These are phyloP conservation scores for Dillenia turbinata DNA, from an alignment of 164 flowering plant species.

Conservation along the genomic window DNA sequence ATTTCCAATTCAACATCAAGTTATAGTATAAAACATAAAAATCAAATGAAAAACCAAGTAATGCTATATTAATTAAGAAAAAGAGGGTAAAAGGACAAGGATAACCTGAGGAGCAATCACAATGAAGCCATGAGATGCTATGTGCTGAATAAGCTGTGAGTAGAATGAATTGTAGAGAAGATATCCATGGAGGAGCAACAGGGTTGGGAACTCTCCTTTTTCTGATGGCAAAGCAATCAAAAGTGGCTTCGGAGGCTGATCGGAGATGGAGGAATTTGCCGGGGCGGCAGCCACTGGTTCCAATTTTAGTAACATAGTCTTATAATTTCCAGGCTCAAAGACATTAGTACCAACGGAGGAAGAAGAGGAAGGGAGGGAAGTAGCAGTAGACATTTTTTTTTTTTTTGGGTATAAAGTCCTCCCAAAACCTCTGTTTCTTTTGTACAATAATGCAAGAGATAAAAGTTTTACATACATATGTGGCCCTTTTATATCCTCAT, in stretches of 20 bases:
- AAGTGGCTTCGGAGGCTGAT: slow-evolving; percentile 52
- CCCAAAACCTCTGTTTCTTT: too few relatives aligned
- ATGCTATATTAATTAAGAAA: not conserved
- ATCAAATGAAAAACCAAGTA: not conserved
- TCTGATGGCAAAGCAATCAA: slow-evolving; percentile 46
- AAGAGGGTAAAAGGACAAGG: not conserved
- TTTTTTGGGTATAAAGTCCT: too few relatives aligned
- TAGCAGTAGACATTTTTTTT: not conserved
- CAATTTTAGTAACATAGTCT: slow-evolving; percentile 7
- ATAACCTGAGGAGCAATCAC: slow-evolving; percentile 86
- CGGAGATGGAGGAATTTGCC: not conserved
- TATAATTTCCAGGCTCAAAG: slow-evolving; percentile 19
- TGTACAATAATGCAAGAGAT: too few relatives aligned
- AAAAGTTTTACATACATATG: too few relatives aligned
- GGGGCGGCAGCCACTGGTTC: slow-evolving; percentile 2
- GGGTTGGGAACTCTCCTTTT: slow-evolving; percentile 53
- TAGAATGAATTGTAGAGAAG: slow-evolving; percentile 72
- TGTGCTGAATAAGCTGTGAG: slow-evolving; percentile 71
- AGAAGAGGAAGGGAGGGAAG: not conserved
- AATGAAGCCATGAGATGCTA: slow-evolving; percentile 91
- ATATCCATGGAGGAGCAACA: slow-evolving; percentile 77
- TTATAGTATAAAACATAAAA: too few relatives aligned
- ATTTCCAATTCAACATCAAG: too few relatives aligned
- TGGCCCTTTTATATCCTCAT: too few relatives aligned
- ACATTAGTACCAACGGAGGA: slow-evolving; percentile 3